Evolutionary conservation across 345 rosid genomes (phyloP).

Genomic region (Corchorus capsularis): DNA sequence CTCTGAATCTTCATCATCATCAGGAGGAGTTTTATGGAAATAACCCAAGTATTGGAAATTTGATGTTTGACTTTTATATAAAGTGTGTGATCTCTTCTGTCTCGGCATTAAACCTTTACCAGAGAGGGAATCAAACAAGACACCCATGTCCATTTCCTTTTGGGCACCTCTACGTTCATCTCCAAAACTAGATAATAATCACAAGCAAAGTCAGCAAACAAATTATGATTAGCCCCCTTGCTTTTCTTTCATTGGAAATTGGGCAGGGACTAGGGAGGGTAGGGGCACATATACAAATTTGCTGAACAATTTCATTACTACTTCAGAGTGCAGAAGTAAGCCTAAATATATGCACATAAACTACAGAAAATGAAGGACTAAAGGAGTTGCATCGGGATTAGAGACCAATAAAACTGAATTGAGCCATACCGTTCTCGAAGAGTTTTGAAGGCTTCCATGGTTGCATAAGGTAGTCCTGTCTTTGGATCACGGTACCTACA

Average conservation of each 20-base stretch:
- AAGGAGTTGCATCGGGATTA: neutral
- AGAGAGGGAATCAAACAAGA: constrained; percentile 52
- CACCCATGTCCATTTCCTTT: constrained; percentile 83
- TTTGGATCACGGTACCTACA: constrained; percentile 89
- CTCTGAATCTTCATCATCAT: constrained; percentile 63
- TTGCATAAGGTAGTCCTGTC: constrained; percentile 88
- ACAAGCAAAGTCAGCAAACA: constrained; percentile 2
- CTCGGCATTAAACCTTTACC: constrained; percentile 54
- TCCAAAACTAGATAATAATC: constrained; percentile 46
- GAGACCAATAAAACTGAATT: neutral
- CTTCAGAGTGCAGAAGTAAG: neutral
- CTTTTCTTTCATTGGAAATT: neutral
- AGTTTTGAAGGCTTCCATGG: constrained; percentile 81
- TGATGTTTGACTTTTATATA: constrained; percentile 39
- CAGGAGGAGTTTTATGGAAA: constrained; percentile 43
- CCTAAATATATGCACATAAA: neutral
- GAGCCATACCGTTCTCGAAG: constrained; percentile 68
- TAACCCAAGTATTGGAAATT: constrained; percentile 45
- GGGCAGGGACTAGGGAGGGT: neutral
- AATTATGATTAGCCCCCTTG: neutral
- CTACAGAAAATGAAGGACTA: neutral
- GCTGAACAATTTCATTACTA: neutral
- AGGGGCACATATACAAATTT: neutral
- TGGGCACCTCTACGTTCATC: constrained; percentile 43
- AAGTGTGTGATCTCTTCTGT: constrained; percentile 52